Evolutionary conservation across 2,329 filamentous ascomycete species (phyloP).

Genomic region (Huntiella moniliformis): DNA sequence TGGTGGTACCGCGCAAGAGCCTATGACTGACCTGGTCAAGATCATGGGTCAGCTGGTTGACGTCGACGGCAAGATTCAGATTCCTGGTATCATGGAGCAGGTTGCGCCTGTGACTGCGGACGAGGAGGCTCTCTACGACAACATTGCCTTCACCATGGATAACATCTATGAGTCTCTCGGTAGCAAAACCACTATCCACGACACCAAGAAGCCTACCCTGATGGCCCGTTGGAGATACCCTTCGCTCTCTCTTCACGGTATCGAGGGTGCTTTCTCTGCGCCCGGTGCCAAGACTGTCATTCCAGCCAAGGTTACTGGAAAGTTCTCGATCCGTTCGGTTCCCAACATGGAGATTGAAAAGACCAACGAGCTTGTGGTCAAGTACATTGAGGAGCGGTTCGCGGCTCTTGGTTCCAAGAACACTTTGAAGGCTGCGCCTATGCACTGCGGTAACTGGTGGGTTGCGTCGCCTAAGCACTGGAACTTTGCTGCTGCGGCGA

Average conservation of each 20-base stretch:
- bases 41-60: conserved; percentile 74
- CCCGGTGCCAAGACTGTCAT: conserved; percentile 97
- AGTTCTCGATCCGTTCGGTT: conserved; percentile 95
- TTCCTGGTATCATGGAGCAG: conserved; percentile 84
- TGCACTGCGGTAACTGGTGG: conserved; percentile 98
- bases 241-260: conserved; percentile 79
- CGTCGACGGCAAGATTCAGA: conserved; percentile 76
- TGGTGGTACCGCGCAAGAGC: conserved; percentile 88
- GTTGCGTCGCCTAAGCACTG: conserved; percentile 93
- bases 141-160: conserved; percentile 90
- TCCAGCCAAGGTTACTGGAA: conserved; percentile 90
- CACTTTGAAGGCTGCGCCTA: conserved; percentile 57
- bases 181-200: conserved; percentile 68
- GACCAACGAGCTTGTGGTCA: conserved; percentile 71
- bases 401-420: conserved; percentile 85
- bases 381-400: conserved; percentile 69
- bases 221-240: conserved; percentile 96
- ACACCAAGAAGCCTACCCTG: conserved; percentile 76
- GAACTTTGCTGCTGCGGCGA: conserved; percentile 90
- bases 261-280: conserved; percentile 87
- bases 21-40: conserved; percentile 86
- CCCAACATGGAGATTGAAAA: conserved; percentile 89
- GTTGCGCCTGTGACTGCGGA: conserved; percentile 76
- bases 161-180: conserved; percentile 84
- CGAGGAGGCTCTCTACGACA: conserved; percentile 71